Evolutionary conservation across 257 asterid species (phyloP).

Genomic region (Lavandula angustifolia): DNA sequence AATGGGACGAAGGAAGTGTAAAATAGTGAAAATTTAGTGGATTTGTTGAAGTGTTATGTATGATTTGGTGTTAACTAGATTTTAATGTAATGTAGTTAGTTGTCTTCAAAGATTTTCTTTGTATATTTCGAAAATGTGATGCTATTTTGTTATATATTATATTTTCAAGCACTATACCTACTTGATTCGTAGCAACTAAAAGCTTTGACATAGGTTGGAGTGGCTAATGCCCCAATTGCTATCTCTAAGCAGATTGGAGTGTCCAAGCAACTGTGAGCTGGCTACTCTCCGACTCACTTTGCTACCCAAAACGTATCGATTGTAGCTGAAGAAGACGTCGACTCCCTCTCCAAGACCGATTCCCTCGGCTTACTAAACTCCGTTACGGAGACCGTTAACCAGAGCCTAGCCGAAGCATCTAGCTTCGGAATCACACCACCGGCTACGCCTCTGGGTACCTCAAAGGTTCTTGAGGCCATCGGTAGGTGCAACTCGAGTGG

Average conservation of each 20-base stretch:
- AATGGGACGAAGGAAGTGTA: no score
- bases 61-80: no score
- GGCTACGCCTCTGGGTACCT: constrained; percentile 37
- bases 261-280: constrained; percentile 89
- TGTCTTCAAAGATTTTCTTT: no score
- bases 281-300: constrained; percentile 61
- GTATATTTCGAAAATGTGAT: no score
- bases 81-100: no score
- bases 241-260: constrained; percentile 79
- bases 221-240: constrained; percentile 42
- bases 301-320: constrained; percentile 54
- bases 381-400: constrained; percentile 57
- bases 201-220: constrained; percentile 37
- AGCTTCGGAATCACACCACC: constrained; percentile 59
- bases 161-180: not conserved
- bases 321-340: constrained; percentile 81
- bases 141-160: no score
- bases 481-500: constrained; percentile 68
- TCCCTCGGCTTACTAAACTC: constrained; percentile 48
- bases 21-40: no score
- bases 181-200: constrained; percentile 11
- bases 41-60: no score
- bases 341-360: constrained; percentile 50
- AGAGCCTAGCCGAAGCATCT: constrained; percentile 56
- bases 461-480: constrained; percentile 67